Evolutionary conservation across 2,329 filamentous ascomycete genomes (phyloP), one percentile per base, ranked within the genome.

Genomic region (Hyphodiscus sp.): DNA sequence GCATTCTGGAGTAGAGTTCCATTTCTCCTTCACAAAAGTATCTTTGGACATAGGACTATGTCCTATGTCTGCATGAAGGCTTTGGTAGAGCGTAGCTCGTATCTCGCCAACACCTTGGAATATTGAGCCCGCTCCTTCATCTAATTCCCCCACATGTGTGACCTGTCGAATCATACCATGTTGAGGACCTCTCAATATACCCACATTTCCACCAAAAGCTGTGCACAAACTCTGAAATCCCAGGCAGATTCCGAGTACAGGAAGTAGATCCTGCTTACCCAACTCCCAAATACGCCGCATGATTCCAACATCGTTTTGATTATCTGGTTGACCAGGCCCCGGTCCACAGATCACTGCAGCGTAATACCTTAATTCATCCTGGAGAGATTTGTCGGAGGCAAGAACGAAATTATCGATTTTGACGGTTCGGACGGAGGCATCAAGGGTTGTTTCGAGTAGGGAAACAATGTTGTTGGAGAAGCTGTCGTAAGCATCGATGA

Each of bases 391-490:
- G 23, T 65, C 70, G n/a, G 73, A 71, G 26, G 72, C 60, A 46
- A 80, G 73, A 50, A 78, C 73, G 2, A 75, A 69, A n/a, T 75
- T 75, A 63, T 89, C 88, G 62, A 95, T 91, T 58, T 81, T 82
- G 55, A 95, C 76, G 44, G 87, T 80, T 45, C 80, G 80, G 33
- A 95, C 85, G 16, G 84, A 75, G 19, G 81, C 86, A 55, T 78
- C 73, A 9, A 95, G 77, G 2, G 82, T 77, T 3, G 85, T 82
- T 62, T 86, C 80, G 46, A 97, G 77, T 33, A 96, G 80, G 6
- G 88, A 85, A 50, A 95, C 83, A 64, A 97, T 94, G 73, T 96
- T 97, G 73, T 95, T 91, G 52, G 91, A 89, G 72, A 96, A 99
- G 43, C 91, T 96, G 74, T 99, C 94, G 71, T 95, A 95, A 58